These are phyloP conservation scores for Neoboletus brunneissimus DNA, from an alignment of 768 basidiomycete species.

Conservation along the genomic window DNA sequence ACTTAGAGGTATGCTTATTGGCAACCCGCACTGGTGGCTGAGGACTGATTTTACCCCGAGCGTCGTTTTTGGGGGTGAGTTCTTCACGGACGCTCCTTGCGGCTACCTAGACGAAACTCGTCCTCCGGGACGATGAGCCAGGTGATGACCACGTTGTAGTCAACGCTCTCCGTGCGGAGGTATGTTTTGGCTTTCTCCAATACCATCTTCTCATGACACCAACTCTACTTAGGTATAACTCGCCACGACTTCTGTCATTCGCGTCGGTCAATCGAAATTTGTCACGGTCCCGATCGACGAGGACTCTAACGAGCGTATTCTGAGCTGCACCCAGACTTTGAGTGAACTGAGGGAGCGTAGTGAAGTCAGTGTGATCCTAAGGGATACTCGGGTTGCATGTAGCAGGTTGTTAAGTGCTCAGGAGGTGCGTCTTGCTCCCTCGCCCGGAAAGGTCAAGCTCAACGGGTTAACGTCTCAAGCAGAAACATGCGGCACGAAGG, in stretches of 20 bases:
- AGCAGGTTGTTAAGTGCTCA: constrained; percentile 92
- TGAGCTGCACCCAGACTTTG: constrained; percentile 92
- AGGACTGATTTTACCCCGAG: constrained; percentile 33
- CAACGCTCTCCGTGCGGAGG: constrained; percentile 86
- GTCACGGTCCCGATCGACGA: constrained; percentile 95
- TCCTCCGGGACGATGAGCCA: constrained; percentile 66
- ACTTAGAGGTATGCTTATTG: constrained; percentile 56
- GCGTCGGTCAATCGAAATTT: constrained; percentile 96
- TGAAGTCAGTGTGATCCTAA: constrained; percentile 68
- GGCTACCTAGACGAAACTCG: constrained; percentile 76
- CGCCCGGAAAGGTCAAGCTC: background rate
- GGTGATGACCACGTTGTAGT: constrained; percentile 48
- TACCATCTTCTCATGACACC: background rate
- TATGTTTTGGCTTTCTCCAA: constrained; percentile 23
- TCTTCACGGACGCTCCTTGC: constrained; percentile 75
- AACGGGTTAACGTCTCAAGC: constrained; percentile 1
- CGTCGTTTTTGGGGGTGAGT: constrained; percentile 92
- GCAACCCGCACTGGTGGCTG: background rate
- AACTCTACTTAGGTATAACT: constrained; percentile 44
- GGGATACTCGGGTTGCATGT: constrained; percentile 53
- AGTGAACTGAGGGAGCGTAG: constrained; percentile 66
- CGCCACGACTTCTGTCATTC: constrained; percentile 95
- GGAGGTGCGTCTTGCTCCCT: constrained; percentile 58
- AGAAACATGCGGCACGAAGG: constrained; percentile 91
- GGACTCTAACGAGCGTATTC: constrained; percentile 93